Conservation (phyloP, 345 rosid genomes). For the Pistacia integerrima region DNA sequence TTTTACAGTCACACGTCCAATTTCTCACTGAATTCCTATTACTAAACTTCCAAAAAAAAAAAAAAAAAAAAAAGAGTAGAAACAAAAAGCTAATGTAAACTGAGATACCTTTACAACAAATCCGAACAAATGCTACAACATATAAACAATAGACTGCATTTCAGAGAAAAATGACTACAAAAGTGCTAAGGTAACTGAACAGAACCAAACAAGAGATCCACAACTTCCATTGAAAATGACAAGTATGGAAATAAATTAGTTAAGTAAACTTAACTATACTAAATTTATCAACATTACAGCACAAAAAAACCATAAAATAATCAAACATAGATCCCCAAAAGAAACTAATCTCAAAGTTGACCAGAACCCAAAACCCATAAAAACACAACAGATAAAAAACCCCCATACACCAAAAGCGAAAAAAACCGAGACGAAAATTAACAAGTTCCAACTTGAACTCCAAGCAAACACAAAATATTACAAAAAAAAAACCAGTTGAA, state of each 20-base stretch:
- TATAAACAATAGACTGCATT: neutral
- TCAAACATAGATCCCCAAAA: neutral
- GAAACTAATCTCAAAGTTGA: neutral
- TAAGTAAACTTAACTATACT: neutral
- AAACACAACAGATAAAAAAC: neutral
- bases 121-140: no score
- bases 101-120: neutral
- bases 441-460: constrained; percentile 3
- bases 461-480: neutral
- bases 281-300: neutral
- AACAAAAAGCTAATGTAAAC: no score
- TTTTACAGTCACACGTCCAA: neutral
- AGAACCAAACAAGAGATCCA: neutral
- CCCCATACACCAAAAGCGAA: neutral
- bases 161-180: neutral
- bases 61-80: neutral
- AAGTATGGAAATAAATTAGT: neutral
- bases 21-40: neutral
- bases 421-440: neutral
- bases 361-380: neutral
- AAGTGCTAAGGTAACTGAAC: neutral
- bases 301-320: neutral
- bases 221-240: neutral
- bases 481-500: neutral
- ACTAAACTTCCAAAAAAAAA: neutral